Evolutionary conservation across 1,284 basidiomycete genomes (phyloP).

Genomic region (Ustanciosporium gigantosporum): DNA sequence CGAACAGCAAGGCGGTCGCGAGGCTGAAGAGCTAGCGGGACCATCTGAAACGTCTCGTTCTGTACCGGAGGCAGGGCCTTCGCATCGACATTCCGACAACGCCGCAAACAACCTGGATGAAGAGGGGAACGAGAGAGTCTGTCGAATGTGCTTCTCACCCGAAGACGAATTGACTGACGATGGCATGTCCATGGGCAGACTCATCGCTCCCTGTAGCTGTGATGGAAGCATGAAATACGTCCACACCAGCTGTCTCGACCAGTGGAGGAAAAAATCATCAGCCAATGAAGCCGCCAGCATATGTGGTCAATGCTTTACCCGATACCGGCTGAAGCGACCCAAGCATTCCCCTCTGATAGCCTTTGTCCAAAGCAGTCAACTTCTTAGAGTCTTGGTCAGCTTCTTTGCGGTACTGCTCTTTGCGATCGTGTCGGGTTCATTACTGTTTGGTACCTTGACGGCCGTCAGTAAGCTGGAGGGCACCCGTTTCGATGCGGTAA

Average conservation of each 20-base stretch:
- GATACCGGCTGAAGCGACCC: conserved; percentile 22
- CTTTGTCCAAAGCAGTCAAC: conserved; percentile 27
- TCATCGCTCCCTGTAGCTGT: conserved; percentile 33
- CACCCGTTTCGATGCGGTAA: conserved; percentile 15
- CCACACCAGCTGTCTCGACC: conserved; percentile 27
- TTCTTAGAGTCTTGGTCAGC: conserved; percentile 21
- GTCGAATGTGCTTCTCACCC: conserved; percentile 32
- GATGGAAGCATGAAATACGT: conserved; percentile 39
- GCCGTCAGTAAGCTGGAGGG: conserved; percentile 1
- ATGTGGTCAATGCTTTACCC: conserved; percentile 28
- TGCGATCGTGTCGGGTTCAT: conserved; percentile 7
- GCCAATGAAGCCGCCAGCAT: conserved; percentile 19
- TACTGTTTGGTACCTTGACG: background rate
- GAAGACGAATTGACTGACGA: conserved; percentile 31
- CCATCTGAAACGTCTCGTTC: background rate
- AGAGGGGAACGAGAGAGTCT: conserved; percentile 21
- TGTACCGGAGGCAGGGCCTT: background rate
- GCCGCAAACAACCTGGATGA: too few species aligned
- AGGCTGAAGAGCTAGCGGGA: background rate
- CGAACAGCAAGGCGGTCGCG: background rate
- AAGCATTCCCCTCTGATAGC: conserved; percentile 16
- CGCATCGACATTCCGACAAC: too few species aligned
- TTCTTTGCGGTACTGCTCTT: conserved; percentile 9
- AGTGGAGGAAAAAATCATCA: conserved; percentile 22
- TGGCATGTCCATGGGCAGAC: conserved; percentile 18